phyloP scores from a whole-genome alignment of 2,329 filamentous ascomycete species.

The Grosmannia penicillata region DNA sequence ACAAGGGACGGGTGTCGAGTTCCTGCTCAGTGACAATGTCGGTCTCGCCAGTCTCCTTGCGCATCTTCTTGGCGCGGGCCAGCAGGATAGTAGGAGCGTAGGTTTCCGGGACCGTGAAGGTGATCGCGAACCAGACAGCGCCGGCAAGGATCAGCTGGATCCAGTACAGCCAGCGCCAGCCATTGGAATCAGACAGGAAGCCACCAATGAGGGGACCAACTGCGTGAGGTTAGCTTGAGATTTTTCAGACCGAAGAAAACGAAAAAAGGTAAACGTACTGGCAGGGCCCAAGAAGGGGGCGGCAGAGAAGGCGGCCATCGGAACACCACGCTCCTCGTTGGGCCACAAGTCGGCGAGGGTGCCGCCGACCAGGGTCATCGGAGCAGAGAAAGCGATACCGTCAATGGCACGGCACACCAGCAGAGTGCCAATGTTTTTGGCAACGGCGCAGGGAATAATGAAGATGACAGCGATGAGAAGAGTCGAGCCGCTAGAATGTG shows the following conservation, averaged over 20 bases:
- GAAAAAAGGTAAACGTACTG: conserved; percentile 26
- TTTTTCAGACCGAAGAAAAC: neutral
- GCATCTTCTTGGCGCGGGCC: conserved; percentile 53
- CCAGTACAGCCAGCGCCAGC: conserved; percentile 25
- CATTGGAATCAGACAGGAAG: conserved; percentile 21
- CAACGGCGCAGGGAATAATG: conserved; percentile 64
- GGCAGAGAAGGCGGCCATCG: conserved; percentile 75
- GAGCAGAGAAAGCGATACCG: conserved; percentile 71
- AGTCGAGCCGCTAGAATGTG: conserved; percentile 34
- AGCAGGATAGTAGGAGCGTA: conserved; percentile 70
- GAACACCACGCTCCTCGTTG: conserved; percentile 69
- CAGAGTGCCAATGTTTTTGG: conserved; percentile 62
- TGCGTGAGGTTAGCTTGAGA: conserved; percentile 11
- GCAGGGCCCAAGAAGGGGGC: conserved; percentile 74
- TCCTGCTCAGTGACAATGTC: conserved; percentile 69
- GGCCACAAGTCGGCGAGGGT: conserved; percentile 74
- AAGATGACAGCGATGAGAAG: conserved; percentile 60
- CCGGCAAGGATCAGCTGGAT: conserved; percentile 65
- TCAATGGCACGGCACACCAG: conserved; percentile 65
- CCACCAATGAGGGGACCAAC: conserved; percentile 64
- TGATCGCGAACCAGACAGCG: conserved; percentile 58
- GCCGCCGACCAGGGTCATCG: conserved; percentile 75
- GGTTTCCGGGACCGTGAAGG: conserved; percentile 82
- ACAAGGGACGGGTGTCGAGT: conserved; percentile 54
- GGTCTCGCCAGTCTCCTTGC: conserved; percentile 50